Conservation (phyloP, 2,329 filamentous ascomycete species). For the Xylaria sp. region DNA sequence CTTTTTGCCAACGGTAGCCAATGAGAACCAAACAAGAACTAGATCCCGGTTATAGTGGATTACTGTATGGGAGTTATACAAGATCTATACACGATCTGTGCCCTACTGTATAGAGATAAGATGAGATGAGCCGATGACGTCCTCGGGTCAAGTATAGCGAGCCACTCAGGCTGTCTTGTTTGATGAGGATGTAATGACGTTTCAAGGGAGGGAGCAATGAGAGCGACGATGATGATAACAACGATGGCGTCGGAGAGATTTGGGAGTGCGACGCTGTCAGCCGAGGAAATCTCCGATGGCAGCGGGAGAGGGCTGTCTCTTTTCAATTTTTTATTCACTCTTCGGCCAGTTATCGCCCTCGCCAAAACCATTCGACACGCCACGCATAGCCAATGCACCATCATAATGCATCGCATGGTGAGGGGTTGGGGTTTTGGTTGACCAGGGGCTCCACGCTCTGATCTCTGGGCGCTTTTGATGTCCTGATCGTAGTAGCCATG, state of each 20-base stretch:
- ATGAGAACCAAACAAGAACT: constrained; percentile 13
- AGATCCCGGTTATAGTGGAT: constrained; percentile 23
- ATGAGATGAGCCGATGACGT: constrained; percentile 19
- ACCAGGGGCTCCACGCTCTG: constrained; percentile 27
- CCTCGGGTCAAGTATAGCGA: neutral
- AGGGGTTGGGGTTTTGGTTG: constrained; percentile 25
- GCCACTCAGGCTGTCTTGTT: neutral
- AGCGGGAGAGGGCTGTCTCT: constrained; percentile 12
- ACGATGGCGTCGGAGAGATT: constrained; percentile 33
- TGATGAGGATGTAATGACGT: constrained; percentile 11
- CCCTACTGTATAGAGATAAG: neutral
- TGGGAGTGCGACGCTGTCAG: constrained; percentile 31
- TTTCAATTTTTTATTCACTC: constrained; percentile 6
- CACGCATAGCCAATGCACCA: constrained; percentile 27
- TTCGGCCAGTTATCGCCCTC: constrained; percentile 16
- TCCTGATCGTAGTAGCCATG: constrained; percentile 33
- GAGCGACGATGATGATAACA: constrained; percentile 13
- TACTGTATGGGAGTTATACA: constrained; percentile 16
- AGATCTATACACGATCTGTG: constrained; percentile 2
- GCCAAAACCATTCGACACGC: constrained; percentile 18
- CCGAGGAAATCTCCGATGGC: constrained; percentile 38
- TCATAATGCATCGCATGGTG: constrained; percentile 33
- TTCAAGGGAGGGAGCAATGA: constrained; percentile 11
- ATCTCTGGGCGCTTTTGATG: constrained; percentile 27
- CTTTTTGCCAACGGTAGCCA: constrained; percentile 27